phyloP scores from a whole-genome alignment of 305 asterid genomes.

The Andrographis paniculata region DNA sequence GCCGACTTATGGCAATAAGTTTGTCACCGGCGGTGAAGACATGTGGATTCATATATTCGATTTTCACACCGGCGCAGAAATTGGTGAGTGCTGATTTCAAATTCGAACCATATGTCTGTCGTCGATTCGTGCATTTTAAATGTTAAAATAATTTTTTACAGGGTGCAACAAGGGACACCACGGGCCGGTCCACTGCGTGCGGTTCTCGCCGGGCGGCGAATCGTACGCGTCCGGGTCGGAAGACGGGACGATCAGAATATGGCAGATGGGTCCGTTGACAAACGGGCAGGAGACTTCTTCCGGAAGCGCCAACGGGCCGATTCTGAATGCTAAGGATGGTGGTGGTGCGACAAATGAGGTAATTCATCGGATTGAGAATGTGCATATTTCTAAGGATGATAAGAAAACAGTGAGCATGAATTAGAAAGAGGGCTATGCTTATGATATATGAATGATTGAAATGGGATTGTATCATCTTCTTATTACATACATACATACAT shows the following conservation, averaged over 20 bases:
- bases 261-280: constrained; percentile 60
- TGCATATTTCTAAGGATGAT: constrained; percentile 33
- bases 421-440: background rate
- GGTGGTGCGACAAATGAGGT: constrained; percentile 30
- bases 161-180: constrained; percentile 99
- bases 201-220: constrained; percentile 94
- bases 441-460: too few relatives aligned
- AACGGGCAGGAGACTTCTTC: constrained; percentile 33
- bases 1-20: constrained; percentile 80
- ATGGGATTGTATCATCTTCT: background rate
- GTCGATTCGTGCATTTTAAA: background rate
- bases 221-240: constrained; percentile 95
- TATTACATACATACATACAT: background rate
- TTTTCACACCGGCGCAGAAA: constrained; percentile 78
- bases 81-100: constrained; percentile 39
- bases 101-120: background rate
- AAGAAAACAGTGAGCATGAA: constrained; percentile 14
- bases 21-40: constrained; percentile 97
- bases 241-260: constrained; percentile 92
- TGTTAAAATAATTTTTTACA: constrained; percentile 1
- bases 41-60: constrained; percentile 92
- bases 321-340: constrained; percentile 36
- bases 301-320: constrained; percentile 33
- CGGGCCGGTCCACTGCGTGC: constrained; percentile 94
- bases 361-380: constrained; percentile 48